Evolutionary conservation across 164 flowering plant genomes (phyloP), one percentile per base, ranked within the genome.

Genomic region (Magnolia kwangsiensis): DNA sequence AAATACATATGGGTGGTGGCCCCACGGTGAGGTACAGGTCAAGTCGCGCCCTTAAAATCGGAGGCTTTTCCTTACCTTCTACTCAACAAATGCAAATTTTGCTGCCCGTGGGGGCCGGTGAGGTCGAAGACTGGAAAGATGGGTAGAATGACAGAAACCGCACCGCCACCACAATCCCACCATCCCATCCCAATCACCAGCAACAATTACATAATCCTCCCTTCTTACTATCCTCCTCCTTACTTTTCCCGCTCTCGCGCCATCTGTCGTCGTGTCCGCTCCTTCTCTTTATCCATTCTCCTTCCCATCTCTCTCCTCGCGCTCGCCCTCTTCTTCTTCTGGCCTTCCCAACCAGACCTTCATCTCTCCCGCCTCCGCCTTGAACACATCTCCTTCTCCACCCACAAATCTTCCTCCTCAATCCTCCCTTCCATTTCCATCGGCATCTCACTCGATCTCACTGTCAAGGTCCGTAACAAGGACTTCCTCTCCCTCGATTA

Each of bases 281-380:
- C 14, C 27, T 14, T 24, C 76, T 5, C 69, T 75, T 16, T 72
- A 77, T 23, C 79, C 80, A 11, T 71, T 51, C 1, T 78, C 68
- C 27, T 84, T 72, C 73, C 89, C 84, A 69, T 88, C 73, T 27
- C 82, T 77, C 37, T 84, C 75, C 65, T 83, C 45, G 50, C 82
- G 74, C 70, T 79, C 74, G 73, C 83, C 65, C 51, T 77, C 80
- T 92, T 77, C 90, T 0, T 84, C 65, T 78, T 89, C 78, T 91
- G 87, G 88, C 98, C 97, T 23, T 88, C 93, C 77, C 87, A 90
- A 23, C 97, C 98, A 1, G 70, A 63, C 20, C 65, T 94, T 73
- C 76, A 81, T 63, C 78, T 94, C 83, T 86, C 71, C 37, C 88
- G 92, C 74, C 78, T 89, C 68, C 74, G 69, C 11, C 82, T 91